Evolutionary conservation across 352 stramenopile species (phyloP).

Genomic region (Thraustochytrium sp.): DNA sequence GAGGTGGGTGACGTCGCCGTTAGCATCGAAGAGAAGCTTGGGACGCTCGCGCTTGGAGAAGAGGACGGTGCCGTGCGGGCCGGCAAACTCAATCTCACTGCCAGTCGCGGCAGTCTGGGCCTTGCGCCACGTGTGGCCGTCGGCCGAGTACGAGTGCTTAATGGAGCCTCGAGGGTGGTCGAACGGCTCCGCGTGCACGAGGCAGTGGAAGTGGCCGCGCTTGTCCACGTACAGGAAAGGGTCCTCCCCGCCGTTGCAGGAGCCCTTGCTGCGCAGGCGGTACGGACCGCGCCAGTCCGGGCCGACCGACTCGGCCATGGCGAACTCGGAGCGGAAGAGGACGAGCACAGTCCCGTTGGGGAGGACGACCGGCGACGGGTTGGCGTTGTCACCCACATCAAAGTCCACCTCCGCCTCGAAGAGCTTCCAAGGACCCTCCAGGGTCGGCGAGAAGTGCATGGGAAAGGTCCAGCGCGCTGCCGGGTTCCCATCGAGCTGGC

Average conservation of each 20-base stretch:
- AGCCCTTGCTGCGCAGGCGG: not conserved
- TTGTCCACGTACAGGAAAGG: constrained; percentile 9
- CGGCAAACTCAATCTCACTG: not conserved
- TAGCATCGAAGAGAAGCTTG: not conserved
- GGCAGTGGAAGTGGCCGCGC: constrained; percentile 13
- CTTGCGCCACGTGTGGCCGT: not conserved
- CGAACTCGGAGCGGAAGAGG: not conserved
- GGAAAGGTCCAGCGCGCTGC: not conserved
- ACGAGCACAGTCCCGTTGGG: not conserved
- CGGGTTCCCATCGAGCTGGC: no score
- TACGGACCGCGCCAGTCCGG: not conserved
- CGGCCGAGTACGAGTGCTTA: not conserved
- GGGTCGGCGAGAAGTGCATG: not conserved
- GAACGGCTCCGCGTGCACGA: not conserved
- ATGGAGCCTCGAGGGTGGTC: not conserved
- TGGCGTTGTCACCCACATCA: not conserved
- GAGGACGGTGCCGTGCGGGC: not conserved
- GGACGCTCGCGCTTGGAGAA: constrained; percentile 10
- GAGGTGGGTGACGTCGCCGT: not conserved
- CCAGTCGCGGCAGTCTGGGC: not conserved
- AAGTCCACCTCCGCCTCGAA: not conserved
- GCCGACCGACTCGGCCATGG: not conserved
- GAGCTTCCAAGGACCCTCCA: not conserved
- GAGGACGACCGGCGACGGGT: not conserved
- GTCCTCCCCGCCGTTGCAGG: not conserved